Evolutionary conservation across 1,139 yeast genomes (phyloP), one percentile per base, ranked within the genome.

Genomic region (Suhomyces bolitotheri): DNA sequence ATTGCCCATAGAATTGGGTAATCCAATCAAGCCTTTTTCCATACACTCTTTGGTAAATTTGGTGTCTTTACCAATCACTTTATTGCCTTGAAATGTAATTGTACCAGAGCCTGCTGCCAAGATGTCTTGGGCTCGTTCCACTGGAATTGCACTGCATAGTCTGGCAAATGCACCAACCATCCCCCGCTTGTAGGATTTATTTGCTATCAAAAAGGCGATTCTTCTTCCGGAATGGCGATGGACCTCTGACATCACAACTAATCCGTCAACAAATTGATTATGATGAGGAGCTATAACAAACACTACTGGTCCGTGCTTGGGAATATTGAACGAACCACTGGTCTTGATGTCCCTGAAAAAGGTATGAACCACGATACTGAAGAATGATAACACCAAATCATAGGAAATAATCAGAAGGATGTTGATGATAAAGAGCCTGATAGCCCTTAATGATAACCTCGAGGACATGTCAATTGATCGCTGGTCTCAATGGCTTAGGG

Each of bases 61-160:
- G 2, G 85, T 79, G 1, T 64, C 72, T 23, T 57, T 55, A 1
- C 84, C 84, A n/a, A 66, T 60, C n/a, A 62, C 54, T 3, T 62
- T 66, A 30, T 62, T 64, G 36, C 64, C 60, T 21, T 67, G 69
- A 23, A 65, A 59, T 25, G 46, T 56, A 7, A 81, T 73, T 15
- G 60, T 65, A 3, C 87, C 84, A 2, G 54, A 50, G 4, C 67
- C 77, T 5, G 57, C 45, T 28, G 60, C 63, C 42, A 83, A 57
- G 36, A 78, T 59, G 54, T 83, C 92, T 56, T 82, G 90, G 2
- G 87, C 82, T 49, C 90, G 62, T 38, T 82, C 83, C 12, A 83
- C 90, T 0, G 89, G 88, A 26, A 82, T 82, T 2, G 86, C 78
- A 30, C 80, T 73, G 2, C 82, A 72, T 46, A 79, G 59, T 38